Base-by-base conservation (phyloP, 2,329 filamentous ascomycete species). In the Stemphylium lycopersici region DNA sequence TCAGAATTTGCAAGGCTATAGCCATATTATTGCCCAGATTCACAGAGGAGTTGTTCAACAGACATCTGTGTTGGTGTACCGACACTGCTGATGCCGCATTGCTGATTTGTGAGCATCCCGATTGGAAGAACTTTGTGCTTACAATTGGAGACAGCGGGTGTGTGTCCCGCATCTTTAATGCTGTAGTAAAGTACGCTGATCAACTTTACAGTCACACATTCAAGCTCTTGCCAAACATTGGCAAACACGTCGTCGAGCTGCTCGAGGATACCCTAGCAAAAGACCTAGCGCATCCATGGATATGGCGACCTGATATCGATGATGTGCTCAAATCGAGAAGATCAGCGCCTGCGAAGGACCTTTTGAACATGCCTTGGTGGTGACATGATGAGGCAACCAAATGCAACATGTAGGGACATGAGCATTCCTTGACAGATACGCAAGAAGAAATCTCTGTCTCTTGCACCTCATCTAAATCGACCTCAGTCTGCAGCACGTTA, bases 21-120 rank as follows among this genome's bases (percentile, higher is more conserved):
- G 69, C 75, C 6, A 67, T 59, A 1, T 83, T 84, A 48, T 63
- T 86, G 15, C 74, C 75, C 0, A 52, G 58, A 6, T 77, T 80
- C 47, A 69, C 69, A 3, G 60, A 68, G 55, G 56, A 68, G 7
- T 67, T 78, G 1, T 78, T 79, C 45, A 77, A 78, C 46, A 78
- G 76, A 62, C 72, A 79, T 5, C 57, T 82, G 5, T 83, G 79
- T 72, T 87, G 85, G 84, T 86, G 88, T 67, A 82, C 82, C 40
- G 81, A 85, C 48, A 86, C 84, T 2, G 83, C 84, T 1, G 84
- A 82, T 44, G 84, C 87, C 65, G 84, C 87, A 62, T 83, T 86
- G 58, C 76, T 88, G 55, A 83, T 89, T 57, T 80, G 81, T 11
- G 72, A 71, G 44, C 79, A 83, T 66, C 80, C 84, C 5, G 68